phyloP scores from a whole-genome alignment of 805 yeast species.

The Kluyveromyces starmeri region DNA sequence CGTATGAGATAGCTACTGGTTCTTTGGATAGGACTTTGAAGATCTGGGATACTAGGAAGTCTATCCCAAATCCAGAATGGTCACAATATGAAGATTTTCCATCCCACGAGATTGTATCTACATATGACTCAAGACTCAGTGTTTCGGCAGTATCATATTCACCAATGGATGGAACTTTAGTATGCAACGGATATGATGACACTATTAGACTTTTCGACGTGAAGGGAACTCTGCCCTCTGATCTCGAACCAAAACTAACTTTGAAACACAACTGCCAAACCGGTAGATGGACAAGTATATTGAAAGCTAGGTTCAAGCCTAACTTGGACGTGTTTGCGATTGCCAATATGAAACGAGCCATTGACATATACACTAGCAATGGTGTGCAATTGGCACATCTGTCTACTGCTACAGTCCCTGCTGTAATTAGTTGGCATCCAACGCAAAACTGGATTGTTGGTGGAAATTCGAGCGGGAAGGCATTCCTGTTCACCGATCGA shows the following conservation, averaged over 20 bases:
- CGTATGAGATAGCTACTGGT: slow-evolving; percentile 70
- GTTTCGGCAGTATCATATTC: slow-evolving; percentile 79
- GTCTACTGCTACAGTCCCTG: slow-evolving; percentile 85
- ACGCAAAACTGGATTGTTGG: slow-evolving; percentile 86
- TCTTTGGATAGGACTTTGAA: slow-evolving; percentile 80
- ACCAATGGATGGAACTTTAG: slow-evolving; percentile 52
- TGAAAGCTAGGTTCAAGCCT: slow-evolving; percentile 81
- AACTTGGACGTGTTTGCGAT: slow-evolving; percentile 73
- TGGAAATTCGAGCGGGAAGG: slow-evolving; percentile 90
- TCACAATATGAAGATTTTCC: slow-evolving; percentile 43
- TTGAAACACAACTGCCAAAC: slow-evolving; percentile 90
- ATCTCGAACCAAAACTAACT: slow-evolving; percentile 50
- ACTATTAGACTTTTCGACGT: slow-evolving; percentile 65
- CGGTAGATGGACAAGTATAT: slow-evolving; percentile 92
- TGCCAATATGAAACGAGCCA: slow-evolving; percentile 84
- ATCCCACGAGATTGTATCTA: slow-evolving; percentile 36
- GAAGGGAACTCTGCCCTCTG: slow-evolving; percentile 16
- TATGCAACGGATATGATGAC: slow-evolving; percentile 91
- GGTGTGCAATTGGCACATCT: slow-evolving; percentile 78
- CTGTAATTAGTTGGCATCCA: slow-evolving; percentile 78
- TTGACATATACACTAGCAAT: slow-evolving; percentile 70
- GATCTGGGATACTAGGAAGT: slow-evolving; percentile 76
- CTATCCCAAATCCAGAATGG: slow-evolving; percentile 40
- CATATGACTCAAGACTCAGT: slow-evolving; percentile 66
- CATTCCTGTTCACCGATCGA: slow-evolving; percentile 46